phyloP scores from a whole-genome alignment of 495 filamentous ascomycete species.

The Aspergillus avenaceus region DNA sequence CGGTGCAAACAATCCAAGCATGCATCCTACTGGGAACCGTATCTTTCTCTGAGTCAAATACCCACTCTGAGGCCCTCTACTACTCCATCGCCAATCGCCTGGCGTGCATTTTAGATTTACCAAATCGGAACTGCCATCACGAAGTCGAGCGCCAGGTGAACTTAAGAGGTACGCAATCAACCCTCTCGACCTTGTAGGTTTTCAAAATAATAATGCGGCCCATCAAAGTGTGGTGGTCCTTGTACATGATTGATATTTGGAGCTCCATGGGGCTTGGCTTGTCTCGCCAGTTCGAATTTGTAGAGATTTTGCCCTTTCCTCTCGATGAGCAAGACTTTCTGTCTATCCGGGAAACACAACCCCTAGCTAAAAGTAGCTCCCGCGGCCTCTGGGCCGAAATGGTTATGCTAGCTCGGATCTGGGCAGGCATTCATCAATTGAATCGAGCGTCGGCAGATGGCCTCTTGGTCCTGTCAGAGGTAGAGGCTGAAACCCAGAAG shows the following conservation, averaged over 20 bases:
- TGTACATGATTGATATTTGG: not conserved
- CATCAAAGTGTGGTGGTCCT: not conserved
- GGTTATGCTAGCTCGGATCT: not conserved
- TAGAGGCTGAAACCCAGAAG: not conserved
- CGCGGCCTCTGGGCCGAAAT: not conserved
- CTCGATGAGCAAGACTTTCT: not conserved
- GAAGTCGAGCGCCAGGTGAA: not conserved
- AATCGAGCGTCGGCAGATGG: not conserved
- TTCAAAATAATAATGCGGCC: no score
- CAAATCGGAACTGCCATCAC: not conserved
- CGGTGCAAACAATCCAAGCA: not conserved
- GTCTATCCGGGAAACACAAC: not conserved
- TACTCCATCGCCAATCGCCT: not conserved
- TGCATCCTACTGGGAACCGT: not conserved
- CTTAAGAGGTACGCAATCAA: not conserved
- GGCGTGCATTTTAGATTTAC: not conserved
- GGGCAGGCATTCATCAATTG: not conserved
- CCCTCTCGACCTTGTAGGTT: no score
- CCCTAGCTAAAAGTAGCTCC: not conserved
- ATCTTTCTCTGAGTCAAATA: not conserved
- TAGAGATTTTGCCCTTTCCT: not conserved
- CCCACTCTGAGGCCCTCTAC: not conserved
- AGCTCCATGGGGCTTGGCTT: not conserved
- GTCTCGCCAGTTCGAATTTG: not conserved
- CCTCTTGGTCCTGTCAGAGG: not conserved